Evolutionary conservation across 352 stramenopile genomes (phyloP).

Genomic region (Chrysophaeum taylorii): DNA sequence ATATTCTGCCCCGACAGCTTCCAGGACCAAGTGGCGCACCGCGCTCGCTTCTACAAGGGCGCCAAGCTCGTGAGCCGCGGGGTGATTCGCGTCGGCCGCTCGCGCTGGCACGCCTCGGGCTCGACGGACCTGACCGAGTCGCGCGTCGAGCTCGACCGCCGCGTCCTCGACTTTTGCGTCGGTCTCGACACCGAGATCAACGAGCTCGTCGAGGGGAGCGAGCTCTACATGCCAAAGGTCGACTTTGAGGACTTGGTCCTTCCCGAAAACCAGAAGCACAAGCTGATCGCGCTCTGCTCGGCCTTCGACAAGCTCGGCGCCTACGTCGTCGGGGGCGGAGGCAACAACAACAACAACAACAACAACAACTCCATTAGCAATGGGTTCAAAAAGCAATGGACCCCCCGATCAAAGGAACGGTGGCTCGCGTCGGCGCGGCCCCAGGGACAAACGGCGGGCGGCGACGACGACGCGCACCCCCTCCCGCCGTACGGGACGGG

Average conservation of each 20-base stretch:
- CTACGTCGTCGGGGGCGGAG: too few relatives aligned
- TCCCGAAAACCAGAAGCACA: constrained; percentile 62
- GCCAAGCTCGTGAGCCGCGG: constrained; percentile 56
- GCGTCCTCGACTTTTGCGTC: constrained; percentile 68
- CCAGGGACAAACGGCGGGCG: too few relatives aligned
- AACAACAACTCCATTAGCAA: too few relatives aligned
- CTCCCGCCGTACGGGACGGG: constrained; percentile 61
- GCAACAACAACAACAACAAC: constrained; percentile 67
- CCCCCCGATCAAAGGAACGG: too few relatives aligned
- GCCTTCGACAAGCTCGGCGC: constrained; percentile 63
- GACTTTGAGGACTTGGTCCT: constrained; percentile 66
- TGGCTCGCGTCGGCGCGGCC: too few relatives aligned
- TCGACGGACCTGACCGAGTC: constrained; percentile 66
- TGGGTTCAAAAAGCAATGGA: too few relatives aligned
- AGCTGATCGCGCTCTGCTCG: constrained; percentile 61
- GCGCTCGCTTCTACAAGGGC: constrained; percentile 74
- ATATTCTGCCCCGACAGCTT: constrained; percentile 70
- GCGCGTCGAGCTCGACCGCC: constrained; percentile 63
- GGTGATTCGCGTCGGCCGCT: constrained; percentile 62
- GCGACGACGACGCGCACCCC: constrained; percentile 42
- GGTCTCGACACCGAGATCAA: constrained; percentile 73
- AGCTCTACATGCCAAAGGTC: constrained; percentile 68
- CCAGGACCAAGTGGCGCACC: constrained; percentile 65
- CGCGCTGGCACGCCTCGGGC: constrained; percentile 62
- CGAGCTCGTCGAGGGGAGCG: constrained; percentile 67